Base-by-base conservation (phyloP, 768 basidiomycete genomes). In the Psilocybe subaeruginosa region DNA sequence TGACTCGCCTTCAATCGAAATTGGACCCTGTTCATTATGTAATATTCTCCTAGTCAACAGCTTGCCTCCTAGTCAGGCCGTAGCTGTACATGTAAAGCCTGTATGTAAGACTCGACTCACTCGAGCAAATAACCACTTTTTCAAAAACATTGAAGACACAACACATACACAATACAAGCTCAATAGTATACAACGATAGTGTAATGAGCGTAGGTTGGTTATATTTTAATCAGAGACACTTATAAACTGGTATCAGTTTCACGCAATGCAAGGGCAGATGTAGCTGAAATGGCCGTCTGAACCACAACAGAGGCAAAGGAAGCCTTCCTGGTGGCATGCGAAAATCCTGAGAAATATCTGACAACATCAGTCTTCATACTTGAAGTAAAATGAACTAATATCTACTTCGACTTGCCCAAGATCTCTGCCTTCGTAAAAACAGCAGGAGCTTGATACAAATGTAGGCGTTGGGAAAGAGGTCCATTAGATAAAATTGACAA, bases 401-500 rank as follows among this genome's bases (percentile, higher is more conserved):
- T 45, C 11, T 50, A 67, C 64, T 51, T 65, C 19, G 59, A 37
- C n/a, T 63, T 49, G 4, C 64, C 64, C 9, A 69, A 53, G 16
- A 65, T 59, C 14, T 65, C 64, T 16, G 68, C 68, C 37, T 65
- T 64, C 56, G 54, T 60, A 17, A 41, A 57, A n/a, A 60, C 35
- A 27, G 51, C 56, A 8, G 56, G 41, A 4, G 54, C 63, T 53
- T 65, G 68, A 35, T 62, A 46, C n/a, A 50, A 45, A 53, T 63
- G 58, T 14, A 68, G 49, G 19, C 68, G 63, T 31, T 62, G 63
- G 23, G 60, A 56, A 54, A 64, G 61, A 29, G 52, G 39, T 16
- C 68, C 68, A 3, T 63, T 58, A 47, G 54, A 59, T 12, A 56
- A 48, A n/a, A 59, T 55, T 11, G 62, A 57, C 8, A 68, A 35